Conservation (phyloP, 1,284 basidiomycete species). For the Cutaneotrichosporon daszewskae region DNA sequence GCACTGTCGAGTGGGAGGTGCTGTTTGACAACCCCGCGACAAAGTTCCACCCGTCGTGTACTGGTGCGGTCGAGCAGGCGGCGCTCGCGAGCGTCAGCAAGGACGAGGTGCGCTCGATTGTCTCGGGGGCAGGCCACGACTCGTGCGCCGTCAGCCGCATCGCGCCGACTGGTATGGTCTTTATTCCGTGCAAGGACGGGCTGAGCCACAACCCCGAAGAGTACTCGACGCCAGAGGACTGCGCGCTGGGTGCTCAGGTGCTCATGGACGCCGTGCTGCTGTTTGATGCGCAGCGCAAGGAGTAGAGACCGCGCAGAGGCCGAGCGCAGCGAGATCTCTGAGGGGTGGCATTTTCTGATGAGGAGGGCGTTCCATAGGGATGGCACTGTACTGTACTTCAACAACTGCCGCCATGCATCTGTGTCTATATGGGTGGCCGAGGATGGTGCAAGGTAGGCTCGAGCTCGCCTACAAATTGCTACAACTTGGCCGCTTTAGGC, state of each 20-base stretch:
- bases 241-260: slow-evolving; percentile 15
- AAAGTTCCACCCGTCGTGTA: slow-evolving; percentile 10
- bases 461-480: too few species aligned
- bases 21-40: slow-evolving; percentile 12
- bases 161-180: slow-evolving; percentile 31
- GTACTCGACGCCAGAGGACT: slow-evolving; percentile 26
- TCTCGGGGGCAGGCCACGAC: slow-evolving; percentile 25
- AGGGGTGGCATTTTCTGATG: too few species aligned
- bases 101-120: slow-evolving; percentile 10
- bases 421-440: too few species aligned
- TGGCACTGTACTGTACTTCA: too few species aligned
- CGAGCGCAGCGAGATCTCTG: background rate
- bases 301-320: too few species aligned
- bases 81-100: slow-evolving; percentile 5
- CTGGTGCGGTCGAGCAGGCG: slow-evolving; percentile 5
- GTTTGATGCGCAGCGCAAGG: slow-evolving; percentile 2
- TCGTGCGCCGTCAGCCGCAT: slow-evolving; percentile 17
- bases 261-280: slow-evolving; percentile 20
- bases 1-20: slow-evolving; percentile 7
- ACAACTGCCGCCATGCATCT: too few species aligned
- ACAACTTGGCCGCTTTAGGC: too few species aligned
- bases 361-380: too few species aligned
- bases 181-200: slow-evolving; percentile 30
- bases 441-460: too few species aligned
- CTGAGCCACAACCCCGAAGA: slow-evolving; percentile 30